Evolutionary conservation across 78 protist species (phyloP).

Genomic region (Cavenderia fasciculata): DNA sequence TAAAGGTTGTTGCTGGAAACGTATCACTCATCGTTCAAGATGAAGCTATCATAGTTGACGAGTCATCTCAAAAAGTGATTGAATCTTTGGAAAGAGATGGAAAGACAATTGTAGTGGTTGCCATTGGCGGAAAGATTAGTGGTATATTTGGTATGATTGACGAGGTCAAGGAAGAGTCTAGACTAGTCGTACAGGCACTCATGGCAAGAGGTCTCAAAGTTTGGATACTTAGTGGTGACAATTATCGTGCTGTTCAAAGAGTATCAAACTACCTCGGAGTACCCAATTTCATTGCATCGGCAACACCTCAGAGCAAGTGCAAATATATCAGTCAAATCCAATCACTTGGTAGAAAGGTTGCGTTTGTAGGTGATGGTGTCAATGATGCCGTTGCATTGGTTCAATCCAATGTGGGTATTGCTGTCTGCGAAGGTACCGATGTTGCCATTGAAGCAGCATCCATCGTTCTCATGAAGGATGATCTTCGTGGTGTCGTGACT

Average conservation of each 20-base stretch:
- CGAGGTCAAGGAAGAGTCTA: constrained; percentile 64
- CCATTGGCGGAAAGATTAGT: constrained; percentile 36
- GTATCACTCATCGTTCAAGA: neutral
- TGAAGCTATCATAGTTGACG: neutral
- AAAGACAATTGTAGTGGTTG: constrained; percentile 70
- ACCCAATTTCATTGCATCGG: neutral
- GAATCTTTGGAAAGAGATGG: constrained; percentile 32
- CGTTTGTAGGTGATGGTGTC: constrained; percentile 97
- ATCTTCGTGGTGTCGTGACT: constrained; percentile 80
- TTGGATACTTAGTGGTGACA: constrained; percentile 90
- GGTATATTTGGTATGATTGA: constrained; percentile 60
- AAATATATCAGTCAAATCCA: constrained; percentile 23
- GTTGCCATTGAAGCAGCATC: constrained; percentile 92
- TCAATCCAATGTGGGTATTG: constrained; percentile 92
- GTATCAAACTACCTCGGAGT: constrained; percentile 53
- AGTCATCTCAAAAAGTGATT: neutral
- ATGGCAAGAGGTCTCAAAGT: neutral
- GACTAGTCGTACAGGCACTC: constrained; percentile 28
- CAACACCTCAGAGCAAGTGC: constrained; percentile 27
- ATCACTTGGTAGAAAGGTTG: constrained; percentile 67
- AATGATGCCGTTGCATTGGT: constrained; percentile 92
- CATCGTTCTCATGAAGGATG: constrained; percentile 69
- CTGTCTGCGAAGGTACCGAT: constrained; percentile 89
- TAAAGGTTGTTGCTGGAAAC: constrained; percentile 25
- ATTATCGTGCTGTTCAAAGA: constrained; percentile 42